Evolutionary conservation across 1,284 basidiomycete genomes (phyloP).

Genomic region (Mycosarcoma mackinlayi): DNA sequence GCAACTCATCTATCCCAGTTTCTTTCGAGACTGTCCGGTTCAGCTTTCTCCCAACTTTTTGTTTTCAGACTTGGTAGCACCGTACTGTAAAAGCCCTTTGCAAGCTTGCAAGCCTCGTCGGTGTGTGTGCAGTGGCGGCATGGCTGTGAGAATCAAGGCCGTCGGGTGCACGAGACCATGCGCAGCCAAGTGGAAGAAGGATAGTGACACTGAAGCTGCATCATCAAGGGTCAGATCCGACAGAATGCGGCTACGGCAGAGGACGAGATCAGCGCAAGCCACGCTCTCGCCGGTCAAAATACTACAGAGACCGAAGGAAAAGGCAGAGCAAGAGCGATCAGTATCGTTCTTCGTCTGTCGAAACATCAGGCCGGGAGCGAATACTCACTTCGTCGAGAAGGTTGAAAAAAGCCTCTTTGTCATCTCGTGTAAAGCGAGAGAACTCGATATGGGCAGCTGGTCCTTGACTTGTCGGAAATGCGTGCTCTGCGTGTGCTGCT

Average conservation of each 20-base stretch:
- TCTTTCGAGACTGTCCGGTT: background rate
- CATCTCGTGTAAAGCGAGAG: constrained; percentile 52
- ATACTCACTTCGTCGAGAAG: constrained; percentile 56
- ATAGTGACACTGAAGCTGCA: background rate
- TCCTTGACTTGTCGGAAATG: constrained; percentile 19
- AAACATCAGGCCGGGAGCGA: background rate
- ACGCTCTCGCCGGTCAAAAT: constrained; percentile 38
- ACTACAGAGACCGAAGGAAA: constrained; percentile 2
- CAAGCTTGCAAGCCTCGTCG: background rate
- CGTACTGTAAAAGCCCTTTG: constrained; percentile 7
- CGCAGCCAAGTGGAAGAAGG: background rate
- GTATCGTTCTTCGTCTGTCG: background rate
- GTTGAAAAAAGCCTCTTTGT: constrained; percentile 59
- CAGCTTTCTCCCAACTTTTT: background rate
- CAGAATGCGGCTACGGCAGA: too few relatives aligned
- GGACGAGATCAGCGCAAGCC: constrained; percentile 20
- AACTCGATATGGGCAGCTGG: constrained; percentile 47
- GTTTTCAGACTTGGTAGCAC: constrained; percentile 16
- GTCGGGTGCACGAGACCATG: too few relatives aligned
- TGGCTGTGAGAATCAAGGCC: too few relatives aligned
- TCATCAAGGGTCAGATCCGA: too few relatives aligned
- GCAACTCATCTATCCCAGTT: background rate
- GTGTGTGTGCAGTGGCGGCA: too few relatives aligned
- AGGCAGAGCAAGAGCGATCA: background rate
- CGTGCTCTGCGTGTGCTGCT: constrained; percentile 15